Base-by-base conservation (phyloP, 2,329 filamentous ascomycete genomes). In the Cordyceps militaris region DNA sequence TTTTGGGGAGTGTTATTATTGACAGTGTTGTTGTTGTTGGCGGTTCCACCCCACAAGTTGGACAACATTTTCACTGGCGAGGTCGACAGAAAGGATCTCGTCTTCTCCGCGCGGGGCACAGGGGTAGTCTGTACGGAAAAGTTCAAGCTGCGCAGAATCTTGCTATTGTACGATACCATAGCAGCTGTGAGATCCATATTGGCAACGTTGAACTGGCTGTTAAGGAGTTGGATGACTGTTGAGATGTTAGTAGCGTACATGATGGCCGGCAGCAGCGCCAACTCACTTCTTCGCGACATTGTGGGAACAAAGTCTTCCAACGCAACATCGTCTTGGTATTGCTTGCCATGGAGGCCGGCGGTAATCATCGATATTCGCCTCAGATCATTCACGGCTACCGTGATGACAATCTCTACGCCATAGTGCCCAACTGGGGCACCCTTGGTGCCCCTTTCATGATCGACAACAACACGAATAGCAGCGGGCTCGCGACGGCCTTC, bases 1-100 rank as follows among this genome's bases (percentile, higher is more conserved):
- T 76, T 78, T 52, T 14, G 8, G 13, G 34, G 4, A 36, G 34
- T 8, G 13, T 74, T 76, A 36, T 77, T 79, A 58, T 79, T 81
- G 24, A n/a, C 14, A 16, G 84, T 82, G 32, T 83, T 82, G 64
- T 83, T 82, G 64, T 76, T 78, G 53, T 74, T 76, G 34, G 78
- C 79, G 57, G 79, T 81, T 24, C 84, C 82, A 34, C 84, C 82
- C 65, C 95, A 84, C 56, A 97, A 83, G 66, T 82, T 96, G 0
- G 92, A 95, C 16, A 97, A 77, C 66, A 96, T 79, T 70, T 97
- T 97, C 49, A 95, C 89, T 0, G 93, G 92, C 1, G 92, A 97
- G n/a, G 87, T 83, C 4, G 85, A 34, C 10, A 93, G 80, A 67
- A 89, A 89, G 0, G 84, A 85, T 56, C 81, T 81, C 11, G 83